phyloP scores from a whole-genome alignment of 495 filamentous ascomycete genomes.

The Aspergillus taichungensis region DNA sequence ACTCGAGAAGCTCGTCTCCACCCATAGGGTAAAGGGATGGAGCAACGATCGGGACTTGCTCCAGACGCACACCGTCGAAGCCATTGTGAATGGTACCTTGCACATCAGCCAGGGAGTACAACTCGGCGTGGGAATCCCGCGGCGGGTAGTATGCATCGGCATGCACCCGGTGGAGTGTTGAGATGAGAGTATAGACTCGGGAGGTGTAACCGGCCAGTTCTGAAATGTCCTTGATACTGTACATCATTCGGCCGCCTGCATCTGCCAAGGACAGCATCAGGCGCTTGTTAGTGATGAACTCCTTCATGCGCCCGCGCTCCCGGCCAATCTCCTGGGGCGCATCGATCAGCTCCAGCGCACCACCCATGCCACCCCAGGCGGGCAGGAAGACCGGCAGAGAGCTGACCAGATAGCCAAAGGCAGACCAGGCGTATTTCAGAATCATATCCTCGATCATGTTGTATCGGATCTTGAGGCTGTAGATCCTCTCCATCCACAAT shows the following conservation, averaged over 20 bases:
- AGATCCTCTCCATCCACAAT: slow-evolving; percentile 93
- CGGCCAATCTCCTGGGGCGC: slow-evolving; percentile 39
- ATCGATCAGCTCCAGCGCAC: slow-evolving; percentile 53
- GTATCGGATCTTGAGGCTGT: slow-evolving; percentile 91
- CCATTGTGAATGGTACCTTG: slow-evolving; percentile 90
- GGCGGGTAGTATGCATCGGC: slow-evolving; percentile 73
- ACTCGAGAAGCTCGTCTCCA: slow-evolving; percentile 85
- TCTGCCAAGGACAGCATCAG: slow-evolving; percentile 97
- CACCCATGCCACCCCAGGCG: slow-evolving; percentile 81
- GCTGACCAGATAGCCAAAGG: slow-evolving; percentile 88
- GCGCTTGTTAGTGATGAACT: slow-evolving; percentile 99
- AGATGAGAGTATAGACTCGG: slow-evolving; percentile 89
- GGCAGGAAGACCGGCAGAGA: slow-evolving; percentile 92
- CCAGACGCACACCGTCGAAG: slow-evolving; percentile 88
- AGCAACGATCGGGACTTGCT: slow-evolving; percentile 88
- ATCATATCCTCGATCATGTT: slow-evolving; percentile 99
- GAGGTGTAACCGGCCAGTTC: slow-evolving; percentile 95
- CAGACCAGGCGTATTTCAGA: slow-evolving; percentile 96
- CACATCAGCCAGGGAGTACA: slow-evolving; percentile 80
- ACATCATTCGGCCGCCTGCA: slow-evolving; percentile 97
- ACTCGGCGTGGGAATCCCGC: slow-evolving; percentile 60
- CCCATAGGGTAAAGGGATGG: slow-evolving; percentile 70
- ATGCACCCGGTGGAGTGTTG: slow-evolving; percentile 88
- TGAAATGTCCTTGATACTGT: slow-evolving; percentile 91
- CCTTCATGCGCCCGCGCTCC: slow-evolving; percentile 83